phyloP scores from a whole-genome alignment of 352 stramenopile genomes.

The Phytophthora sansomeana region DNA sequence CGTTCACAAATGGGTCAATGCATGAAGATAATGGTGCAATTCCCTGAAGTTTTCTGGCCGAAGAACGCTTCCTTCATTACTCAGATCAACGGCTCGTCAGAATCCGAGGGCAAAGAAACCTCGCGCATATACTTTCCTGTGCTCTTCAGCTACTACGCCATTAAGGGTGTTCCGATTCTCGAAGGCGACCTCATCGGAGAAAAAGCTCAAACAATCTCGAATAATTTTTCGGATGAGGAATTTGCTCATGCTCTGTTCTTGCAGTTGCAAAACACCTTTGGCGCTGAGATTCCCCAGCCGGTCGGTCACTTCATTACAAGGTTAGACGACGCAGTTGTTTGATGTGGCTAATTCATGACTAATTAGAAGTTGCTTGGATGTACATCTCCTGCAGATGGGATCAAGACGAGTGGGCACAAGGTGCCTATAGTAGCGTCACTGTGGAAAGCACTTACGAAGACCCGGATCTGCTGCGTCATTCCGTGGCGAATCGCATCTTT shows the following conservation, averaged over 20 bases:
- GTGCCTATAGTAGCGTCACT: slow-evolving; percentile 71
- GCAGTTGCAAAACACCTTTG: slow-evolving; percentile 56
- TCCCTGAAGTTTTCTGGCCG: slow-evolving; percentile 66
- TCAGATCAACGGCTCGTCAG: slow-evolving; percentile 29
- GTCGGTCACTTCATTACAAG: slow-evolving; percentile 54
- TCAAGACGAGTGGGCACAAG: slow-evolving; percentile 55
- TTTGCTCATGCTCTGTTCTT: slow-evolving; percentile 48
- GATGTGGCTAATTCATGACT: background rate
- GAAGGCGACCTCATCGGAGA: slow-evolving; percentile 62
- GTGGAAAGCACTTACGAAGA: slow-evolving; percentile 64
- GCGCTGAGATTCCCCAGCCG: slow-evolving; percentile 39
- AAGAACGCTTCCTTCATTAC: slow-evolving; percentile 49
- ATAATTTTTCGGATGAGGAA: slow-evolving; percentile 40
- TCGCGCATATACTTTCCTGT: slow-evolving; percentile 55
- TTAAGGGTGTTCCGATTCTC: slow-evolving; percentile 55
- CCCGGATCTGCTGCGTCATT: slow-evolving; percentile 56
- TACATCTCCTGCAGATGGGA: slow-evolving; percentile 50
- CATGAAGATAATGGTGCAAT: slow-evolving; percentile 79
- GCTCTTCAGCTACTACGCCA: slow-evolving; percentile 61
- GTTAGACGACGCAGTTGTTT: slow-evolving; percentile 19
- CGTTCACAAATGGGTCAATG: slow-evolving; percentile 67
- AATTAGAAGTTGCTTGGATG: background rate
- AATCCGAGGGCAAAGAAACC: background rate
- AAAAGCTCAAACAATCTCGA: slow-evolving; percentile 41
- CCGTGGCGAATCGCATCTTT: slow-evolving; percentile 49